Conservation (phyloP, 352 stramenopile genomes). For the Globisporangium cystogenes region DNA sequence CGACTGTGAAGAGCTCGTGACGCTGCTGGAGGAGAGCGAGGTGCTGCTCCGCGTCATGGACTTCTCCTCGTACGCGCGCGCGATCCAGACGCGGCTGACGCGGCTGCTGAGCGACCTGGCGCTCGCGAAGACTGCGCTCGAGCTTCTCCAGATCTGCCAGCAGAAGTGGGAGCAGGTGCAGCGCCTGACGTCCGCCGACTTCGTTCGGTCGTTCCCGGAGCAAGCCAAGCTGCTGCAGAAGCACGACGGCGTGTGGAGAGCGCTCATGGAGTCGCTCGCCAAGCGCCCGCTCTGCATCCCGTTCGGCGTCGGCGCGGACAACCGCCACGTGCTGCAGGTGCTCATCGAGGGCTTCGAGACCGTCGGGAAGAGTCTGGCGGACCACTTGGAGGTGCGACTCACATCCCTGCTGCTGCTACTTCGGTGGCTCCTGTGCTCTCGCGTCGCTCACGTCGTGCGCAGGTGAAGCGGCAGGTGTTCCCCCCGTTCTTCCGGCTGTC, state of each 20-base stretch:
- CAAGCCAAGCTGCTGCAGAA: slow-evolving; percentile 45
- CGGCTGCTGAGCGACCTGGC: slow-evolving; percentile 43
- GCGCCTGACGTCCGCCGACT: slow-evolving; percentile 52
- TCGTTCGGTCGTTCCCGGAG: slow-evolving; percentile 51
- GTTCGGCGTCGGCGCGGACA: slow-evolving; percentile 43
- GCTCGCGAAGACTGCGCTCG: slow-evolving; percentile 41
- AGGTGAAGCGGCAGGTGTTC: slow-evolving; percentile 58
- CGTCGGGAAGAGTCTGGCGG: slow-evolving; percentile 34
- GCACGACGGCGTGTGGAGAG: slow-evolving; percentile 48
- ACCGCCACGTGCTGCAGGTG: slow-evolving; percentile 29
- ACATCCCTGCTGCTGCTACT: too few relatives aligned
- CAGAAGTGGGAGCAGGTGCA: slow-evolving; percentile 69
- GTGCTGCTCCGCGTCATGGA: slow-evolving; percentile 71
- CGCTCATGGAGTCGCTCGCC: slow-evolving; percentile 34
- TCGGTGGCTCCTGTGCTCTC: too few relatives aligned
- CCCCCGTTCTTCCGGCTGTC: slow-evolving; percentile 61
- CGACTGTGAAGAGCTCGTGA: slow-evolving; percentile 48
- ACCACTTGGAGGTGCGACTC: slow-evolving; percentile 40
- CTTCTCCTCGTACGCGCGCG: slow-evolving; percentile 54
- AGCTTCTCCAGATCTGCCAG: slow-evolving; percentile 51
- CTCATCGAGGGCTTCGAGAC: slow-evolving; percentile 53
- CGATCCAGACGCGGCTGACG: slow-evolving; percentile 39
- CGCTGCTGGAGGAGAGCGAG: slow-evolving; percentile 65
- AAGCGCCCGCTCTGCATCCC: slow-evolving; percentile 51
- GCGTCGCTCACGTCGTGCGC: not conserved